phyloP scores from a whole-genome alignment of 768 basidiomycete species.

The Boletus rubescentipes region DNA sequence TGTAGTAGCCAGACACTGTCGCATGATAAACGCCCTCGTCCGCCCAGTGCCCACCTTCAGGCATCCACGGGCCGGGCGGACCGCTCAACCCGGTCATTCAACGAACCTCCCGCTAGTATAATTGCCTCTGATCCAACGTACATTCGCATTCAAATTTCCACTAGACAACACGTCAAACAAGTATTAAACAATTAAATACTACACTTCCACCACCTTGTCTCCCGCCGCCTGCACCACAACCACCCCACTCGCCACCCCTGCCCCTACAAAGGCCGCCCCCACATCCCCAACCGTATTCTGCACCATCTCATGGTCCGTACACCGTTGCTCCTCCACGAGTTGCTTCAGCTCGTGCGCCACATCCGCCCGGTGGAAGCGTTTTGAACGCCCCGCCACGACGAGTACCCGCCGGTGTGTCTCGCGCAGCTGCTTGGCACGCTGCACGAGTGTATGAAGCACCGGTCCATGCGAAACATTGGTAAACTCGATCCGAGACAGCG shows the following conservation, averaged over 20 bases:
- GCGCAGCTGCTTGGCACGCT: slow-evolving; percentile 35
- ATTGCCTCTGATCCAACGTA: too few species aligned
- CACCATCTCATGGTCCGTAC: slow-evolving; percentile 38
- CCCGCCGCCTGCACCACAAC: slow-evolving; percentile 66
- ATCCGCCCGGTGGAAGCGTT: slow-evolving; percentile 61
- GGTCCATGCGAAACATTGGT: slow-evolving; percentile 42
- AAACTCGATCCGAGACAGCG: slow-evolving; percentile 70
- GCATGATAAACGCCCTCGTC: background rate
- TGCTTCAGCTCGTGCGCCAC: slow-evolving; percentile 58
- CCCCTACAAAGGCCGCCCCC: slow-evolving; percentile 69
- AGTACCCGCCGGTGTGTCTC: slow-evolving; percentile 43
- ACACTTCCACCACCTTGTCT: slow-evolving; percentile 13
- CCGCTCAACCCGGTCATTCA: too few species aligned
- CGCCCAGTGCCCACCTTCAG: too few species aligned
- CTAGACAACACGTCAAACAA: too few species aligned
- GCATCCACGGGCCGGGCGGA: too few species aligned
- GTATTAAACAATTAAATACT: background rate
- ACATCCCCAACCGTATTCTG: slow-evolving; percentile 86
- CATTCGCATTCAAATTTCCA: background rate
- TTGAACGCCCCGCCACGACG: slow-evolving; percentile 75
- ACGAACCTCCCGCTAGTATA: too few species aligned
- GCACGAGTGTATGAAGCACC: slow-evolving; percentile 58
- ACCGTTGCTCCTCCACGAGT: slow-evolving; percentile 38
- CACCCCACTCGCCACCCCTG: slow-evolving; percentile 55
- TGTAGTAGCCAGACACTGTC: background rate